phyloP scores from a whole-genome alignment of 495 filamentous ascomycete genomes.

The Podospora tetraspora region DNA sequence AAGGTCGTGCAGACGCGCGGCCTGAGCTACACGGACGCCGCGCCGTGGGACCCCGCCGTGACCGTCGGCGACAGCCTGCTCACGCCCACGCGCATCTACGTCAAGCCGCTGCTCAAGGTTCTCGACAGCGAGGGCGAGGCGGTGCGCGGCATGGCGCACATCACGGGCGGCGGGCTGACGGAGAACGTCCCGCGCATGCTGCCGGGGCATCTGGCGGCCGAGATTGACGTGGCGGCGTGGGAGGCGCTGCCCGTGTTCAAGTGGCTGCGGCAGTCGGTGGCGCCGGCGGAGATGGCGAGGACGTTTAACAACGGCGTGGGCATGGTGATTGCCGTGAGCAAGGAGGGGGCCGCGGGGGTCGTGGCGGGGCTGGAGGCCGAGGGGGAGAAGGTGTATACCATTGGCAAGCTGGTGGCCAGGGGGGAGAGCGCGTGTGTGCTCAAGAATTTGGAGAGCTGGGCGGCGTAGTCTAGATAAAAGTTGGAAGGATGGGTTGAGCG shows the following conservation, averaged over 20 bases:
- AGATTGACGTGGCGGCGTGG: slow-evolving; percentile 72
- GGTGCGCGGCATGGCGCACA: slow-evolving; percentile 88
- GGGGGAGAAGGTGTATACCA: slow-evolving; percentile 72
- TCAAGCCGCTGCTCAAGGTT: slow-evolving; percentile 62
- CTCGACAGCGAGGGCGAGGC: slow-evolving; percentile 36
- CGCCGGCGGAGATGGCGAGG: slow-evolving; percentile 69
- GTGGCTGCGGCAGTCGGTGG: slow-evolving; percentile 78
- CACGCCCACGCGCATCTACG: slow-evolving; percentile 78
- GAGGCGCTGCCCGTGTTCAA: slow-evolving; percentile 65
- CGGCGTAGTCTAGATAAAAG: slow-evolving; percentile 3
- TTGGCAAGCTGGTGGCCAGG: slow-evolving; percentile 61
- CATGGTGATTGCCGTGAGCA: slow-evolving; percentile 77
- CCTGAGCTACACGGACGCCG: slow-evolving; percentile 60
- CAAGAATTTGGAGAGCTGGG: slow-evolving; percentile 67
- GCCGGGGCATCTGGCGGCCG: slow-evolving; percentile 64
- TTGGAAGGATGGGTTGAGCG: background rate
- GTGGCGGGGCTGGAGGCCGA: slow-evolving; percentile 48
- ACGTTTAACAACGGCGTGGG: slow-evolving; percentile 94
- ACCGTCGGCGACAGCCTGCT: slow-evolving; percentile 68
- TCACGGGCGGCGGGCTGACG: slow-evolving; percentile 86
- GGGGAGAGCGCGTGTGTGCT: slow-evolving; percentile 61
- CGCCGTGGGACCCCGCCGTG: slow-evolving; percentile 60
- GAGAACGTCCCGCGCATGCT: slow-evolving; percentile 96
- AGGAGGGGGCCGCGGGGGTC: slow-evolving; percentile 49
- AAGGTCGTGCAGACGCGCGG: slow-evolving; percentile 70